Conservation (phyloP, 2,329 filamentous ascomycete species). For the Metarhizium robertsii region DNA sequence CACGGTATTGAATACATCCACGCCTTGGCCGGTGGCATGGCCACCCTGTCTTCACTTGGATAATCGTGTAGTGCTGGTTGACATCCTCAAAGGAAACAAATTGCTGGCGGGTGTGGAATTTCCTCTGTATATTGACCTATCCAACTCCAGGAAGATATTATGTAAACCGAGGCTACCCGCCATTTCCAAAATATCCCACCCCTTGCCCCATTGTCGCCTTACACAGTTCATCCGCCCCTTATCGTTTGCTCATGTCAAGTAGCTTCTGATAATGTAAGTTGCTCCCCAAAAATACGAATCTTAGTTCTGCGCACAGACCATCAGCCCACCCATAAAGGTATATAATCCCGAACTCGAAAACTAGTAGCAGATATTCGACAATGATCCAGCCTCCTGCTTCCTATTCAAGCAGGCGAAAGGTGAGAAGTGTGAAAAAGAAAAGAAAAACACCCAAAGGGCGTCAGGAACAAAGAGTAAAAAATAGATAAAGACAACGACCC, state of each 20-base stretch:
- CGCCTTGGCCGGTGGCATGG: too few relatives aligned
- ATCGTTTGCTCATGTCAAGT: neutral
- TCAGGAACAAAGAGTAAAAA: neutral
- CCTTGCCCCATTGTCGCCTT: neutral
- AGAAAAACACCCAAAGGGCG: neutral
- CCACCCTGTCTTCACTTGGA: neutral
- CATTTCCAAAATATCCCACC: neutral
- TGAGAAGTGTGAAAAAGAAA: neutral
- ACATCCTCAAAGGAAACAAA: neutral
- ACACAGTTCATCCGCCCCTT: neutral
- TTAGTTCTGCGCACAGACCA: neutral
- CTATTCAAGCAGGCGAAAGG: neutral
- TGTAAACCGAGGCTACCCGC: neutral
- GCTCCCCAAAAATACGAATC: neutral
- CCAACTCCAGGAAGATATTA: neutral
- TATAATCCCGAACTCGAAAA: neutral
- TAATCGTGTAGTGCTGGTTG: neutral
- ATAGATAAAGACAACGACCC: neutral
- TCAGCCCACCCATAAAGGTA: neutral
- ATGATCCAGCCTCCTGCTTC: conserved; percentile 2
- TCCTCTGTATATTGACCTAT: neutral
- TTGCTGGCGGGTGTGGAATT: neutral
- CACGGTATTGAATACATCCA: neutral
- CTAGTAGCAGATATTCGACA: neutral
- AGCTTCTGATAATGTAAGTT: neutral